phyloP scores from a whole-genome alignment of 2,329 filamentous ascomycete species.

The Capronia americana region DNA sequence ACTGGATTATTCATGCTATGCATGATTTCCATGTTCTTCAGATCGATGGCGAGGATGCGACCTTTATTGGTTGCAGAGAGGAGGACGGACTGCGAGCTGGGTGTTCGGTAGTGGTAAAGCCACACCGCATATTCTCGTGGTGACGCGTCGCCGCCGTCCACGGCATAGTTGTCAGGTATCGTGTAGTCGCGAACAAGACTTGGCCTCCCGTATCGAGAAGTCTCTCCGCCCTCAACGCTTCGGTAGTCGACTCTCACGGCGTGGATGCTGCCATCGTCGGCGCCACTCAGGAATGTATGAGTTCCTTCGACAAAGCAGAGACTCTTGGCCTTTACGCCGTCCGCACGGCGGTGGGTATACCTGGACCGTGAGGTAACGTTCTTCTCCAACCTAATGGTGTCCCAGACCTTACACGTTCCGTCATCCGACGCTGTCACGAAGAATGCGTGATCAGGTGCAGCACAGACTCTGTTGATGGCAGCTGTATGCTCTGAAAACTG shows the following conservation, averaged over 20 bases:
- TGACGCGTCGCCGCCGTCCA: slow-evolving; percentile 69
- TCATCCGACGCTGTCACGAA: slow-evolving; percentile 95
- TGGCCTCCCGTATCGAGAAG: slow-evolving; percentile 77
- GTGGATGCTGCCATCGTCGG: slow-evolving; percentile 86
- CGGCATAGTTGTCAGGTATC: slow-evolving; percentile 60
- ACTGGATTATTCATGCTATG: slow-evolving; percentile 85
- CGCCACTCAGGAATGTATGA: slow-evolving; percentile 90
- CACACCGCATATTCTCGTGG: slow-evolving; percentile 78
- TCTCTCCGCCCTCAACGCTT: slow-evolving; percentile 62
- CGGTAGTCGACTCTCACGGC: slow-evolving; percentile 81
- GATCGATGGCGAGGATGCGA: slow-evolving; percentile 80
- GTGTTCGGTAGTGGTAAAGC: slow-evolving; percentile 88
- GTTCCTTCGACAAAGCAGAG: slow-evolving; percentile 93
- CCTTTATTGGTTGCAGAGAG: slow-evolving; percentile 86
- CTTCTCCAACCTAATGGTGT: slow-evolving; percentile 84
- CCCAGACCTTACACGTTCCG: slow-evolving; percentile 90
- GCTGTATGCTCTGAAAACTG: slow-evolving; percentile 87
- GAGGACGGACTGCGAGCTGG: slow-evolving; percentile 75
- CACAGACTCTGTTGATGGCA: slow-evolving; percentile 78
- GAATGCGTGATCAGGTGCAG: slow-evolving; percentile 89
- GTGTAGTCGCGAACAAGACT: slow-evolving; percentile 79
- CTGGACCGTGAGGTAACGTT: slow-evolving; percentile 88
- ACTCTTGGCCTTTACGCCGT: slow-evolving; percentile 75
- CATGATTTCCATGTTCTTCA: slow-evolving; percentile 82
- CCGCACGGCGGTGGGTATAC: slow-evolving; percentile 78